phyloP scores from a whole-genome alignment of 768 basidiomycete genomes.

The Filobasidium floriforme region DNA sequence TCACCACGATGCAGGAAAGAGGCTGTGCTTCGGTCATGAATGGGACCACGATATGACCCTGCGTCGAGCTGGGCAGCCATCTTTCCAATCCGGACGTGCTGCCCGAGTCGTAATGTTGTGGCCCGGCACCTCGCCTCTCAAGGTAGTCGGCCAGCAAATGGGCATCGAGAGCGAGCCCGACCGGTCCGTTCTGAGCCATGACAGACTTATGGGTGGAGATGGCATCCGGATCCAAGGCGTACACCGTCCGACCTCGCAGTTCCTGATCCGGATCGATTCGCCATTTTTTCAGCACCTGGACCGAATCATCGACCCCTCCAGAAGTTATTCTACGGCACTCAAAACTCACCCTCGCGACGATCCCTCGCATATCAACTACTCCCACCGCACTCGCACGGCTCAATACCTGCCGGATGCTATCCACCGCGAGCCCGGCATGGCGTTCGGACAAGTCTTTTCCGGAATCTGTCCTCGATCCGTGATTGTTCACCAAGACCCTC shows the following conservation, averaged over 20 bases:
- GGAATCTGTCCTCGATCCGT: neutral
- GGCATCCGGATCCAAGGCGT: too few species aligned
- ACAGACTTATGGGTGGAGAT: too few species aligned
- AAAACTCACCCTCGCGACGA: neutral
- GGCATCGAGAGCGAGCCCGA: neutral
- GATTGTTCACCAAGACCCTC: constrained; percentile 13
- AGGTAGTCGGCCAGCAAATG: neutral
- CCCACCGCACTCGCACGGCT: neutral
- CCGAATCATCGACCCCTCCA: too few species aligned
- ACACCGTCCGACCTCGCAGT: too few species aligned
- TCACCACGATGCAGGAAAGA: constrained; percentile 27
- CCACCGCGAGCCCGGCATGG: neutral
- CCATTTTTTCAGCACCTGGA: too few species aligned
- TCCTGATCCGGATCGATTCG: too few species aligned
- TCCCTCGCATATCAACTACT: neutral
- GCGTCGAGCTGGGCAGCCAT: constrained; percentile 19
- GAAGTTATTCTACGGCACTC: too few species aligned
- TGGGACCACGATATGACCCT: constrained; percentile 25
- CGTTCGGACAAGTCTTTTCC: neutral
- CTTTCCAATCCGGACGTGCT: constrained; percentile 26
- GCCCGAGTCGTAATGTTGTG: neutral
- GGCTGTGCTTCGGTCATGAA: constrained; percentile 27
- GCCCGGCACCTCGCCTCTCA: neutral
- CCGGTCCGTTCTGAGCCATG: neutral
- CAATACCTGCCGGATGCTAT: neutral